A percentile compares a stretch with the other conserved stretches of the same genome.
Evolutionary conservation across 2,329 filamentous ascomycete genomes (phyloP).

Genomic region (Xylariales sp.): DNA sequence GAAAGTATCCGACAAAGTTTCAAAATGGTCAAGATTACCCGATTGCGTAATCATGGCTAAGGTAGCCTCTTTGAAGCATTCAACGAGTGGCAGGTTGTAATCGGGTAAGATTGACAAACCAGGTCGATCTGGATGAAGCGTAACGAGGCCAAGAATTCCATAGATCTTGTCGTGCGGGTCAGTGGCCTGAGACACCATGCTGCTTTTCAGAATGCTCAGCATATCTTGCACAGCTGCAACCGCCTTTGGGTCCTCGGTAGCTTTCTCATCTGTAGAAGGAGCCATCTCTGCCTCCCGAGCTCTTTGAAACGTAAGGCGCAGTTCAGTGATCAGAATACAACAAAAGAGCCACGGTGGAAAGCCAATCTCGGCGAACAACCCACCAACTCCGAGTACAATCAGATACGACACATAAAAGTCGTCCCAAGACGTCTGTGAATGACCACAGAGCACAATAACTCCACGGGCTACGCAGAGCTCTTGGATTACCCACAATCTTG

Average conservation of each 20-base stretch:
- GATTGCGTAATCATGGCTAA: neutral
- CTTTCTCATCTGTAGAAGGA: neutral
- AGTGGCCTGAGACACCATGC: neutral
- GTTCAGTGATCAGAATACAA: neutral
- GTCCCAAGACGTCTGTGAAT: neutral
- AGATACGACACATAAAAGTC: neutral
- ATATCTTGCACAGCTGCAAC: neutral
- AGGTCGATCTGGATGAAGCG: too few relatives aligned
- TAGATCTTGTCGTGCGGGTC: neutral
- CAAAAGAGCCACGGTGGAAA: neutral
- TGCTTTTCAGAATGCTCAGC: too few relatives aligned
- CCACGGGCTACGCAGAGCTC: neutral
- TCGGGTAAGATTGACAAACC: neutral
- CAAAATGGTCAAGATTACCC: neutral
- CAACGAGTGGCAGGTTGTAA: neutral
- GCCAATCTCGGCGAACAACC: neutral
- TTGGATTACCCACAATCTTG: neutral
- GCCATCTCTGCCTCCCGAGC: neutral
- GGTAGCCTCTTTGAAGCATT: neutral
- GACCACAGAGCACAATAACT: neutral
- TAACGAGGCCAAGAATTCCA: neutral
- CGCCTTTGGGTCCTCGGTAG: neutral
- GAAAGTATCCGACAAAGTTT: neutral
- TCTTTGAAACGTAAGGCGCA: neutral
- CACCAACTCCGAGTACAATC: neutral